These are phyloP conservation scores for Chlorencoelia australis DNA, from an alignment of 2,329 filamentous ascomycete species.

Conservation along the genomic window DNA sequence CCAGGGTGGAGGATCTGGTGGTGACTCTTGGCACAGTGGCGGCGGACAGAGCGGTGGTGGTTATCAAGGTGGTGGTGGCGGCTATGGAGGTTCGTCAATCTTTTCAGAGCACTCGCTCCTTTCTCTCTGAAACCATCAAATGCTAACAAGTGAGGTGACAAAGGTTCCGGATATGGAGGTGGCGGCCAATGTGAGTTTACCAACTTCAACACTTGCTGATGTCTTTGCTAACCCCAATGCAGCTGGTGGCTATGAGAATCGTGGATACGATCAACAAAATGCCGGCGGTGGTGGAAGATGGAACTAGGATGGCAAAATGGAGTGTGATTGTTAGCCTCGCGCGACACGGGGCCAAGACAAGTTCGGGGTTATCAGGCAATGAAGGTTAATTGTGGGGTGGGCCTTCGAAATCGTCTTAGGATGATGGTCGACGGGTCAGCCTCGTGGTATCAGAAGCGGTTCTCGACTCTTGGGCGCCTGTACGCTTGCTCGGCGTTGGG, in stretches of 20 bases:
- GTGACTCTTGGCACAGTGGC: conserved; percentile 5
- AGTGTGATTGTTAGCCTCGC: too few species aligned
- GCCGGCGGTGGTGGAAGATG: conserved; percentile 21
- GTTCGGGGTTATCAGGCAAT: conserved; percentile 24
- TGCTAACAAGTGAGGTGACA: conserved; percentile 6
- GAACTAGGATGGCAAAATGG: too few species aligned
- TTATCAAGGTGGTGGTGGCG: conserved; percentile 3
- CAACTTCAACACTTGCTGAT: too few species aligned
- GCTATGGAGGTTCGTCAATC: conserved; percentile 16
- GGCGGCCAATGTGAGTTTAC: conserved; percentile 1
- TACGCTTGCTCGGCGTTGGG: conserved; percentile 27
- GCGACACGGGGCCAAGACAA: conserved; percentile 23
- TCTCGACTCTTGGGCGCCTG: conserved; percentile 21
- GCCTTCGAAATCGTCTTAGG: conserved; percentile 15
- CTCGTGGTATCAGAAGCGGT: conserved; percentile 27
- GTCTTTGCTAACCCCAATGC: too few species aligned
- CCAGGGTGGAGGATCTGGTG: conserved; percentile 16
- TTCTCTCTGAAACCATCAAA: not conserved
- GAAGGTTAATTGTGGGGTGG: conserved; percentile 27
- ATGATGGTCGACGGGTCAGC: conserved; percentile 18
- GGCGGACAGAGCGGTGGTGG: conserved; percentile 10
- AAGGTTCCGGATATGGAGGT: conserved; percentile 6
- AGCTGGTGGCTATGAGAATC: not conserved
- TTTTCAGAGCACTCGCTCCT: conserved; percentile 2
- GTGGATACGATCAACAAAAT: conserved; percentile 18